Evolutionary conservation across 345 rosid species (phyloP).

Genomic region (Bruguiera parviflora): DNA sequence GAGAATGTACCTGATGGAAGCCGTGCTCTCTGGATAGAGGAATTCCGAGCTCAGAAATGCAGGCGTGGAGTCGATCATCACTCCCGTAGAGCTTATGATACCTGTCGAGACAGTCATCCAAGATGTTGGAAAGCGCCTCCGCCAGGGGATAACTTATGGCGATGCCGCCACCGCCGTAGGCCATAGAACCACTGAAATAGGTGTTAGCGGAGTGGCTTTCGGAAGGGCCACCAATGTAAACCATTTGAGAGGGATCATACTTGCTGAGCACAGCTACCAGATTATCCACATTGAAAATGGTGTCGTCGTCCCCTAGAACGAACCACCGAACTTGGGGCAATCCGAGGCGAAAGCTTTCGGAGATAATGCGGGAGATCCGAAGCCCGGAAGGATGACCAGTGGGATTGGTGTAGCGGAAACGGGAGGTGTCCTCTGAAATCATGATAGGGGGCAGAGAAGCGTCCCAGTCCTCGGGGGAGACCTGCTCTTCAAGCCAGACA

Average conservation of each 20-base stretch:
- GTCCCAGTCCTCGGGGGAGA: slow-evolving; percentile 39
- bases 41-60: slow-evolving; percentile 87
- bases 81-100: slow-evolving; percentile 84
- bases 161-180: slow-evolving; percentile 93
- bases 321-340: slow-evolving; percentile 74
- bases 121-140: slow-evolving; percentile 57
- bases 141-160: slow-evolving; percentile 86
- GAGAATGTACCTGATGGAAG: slow-evolving; percentile 70
- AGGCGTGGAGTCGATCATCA: slow-evolving; percentile 91
- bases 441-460: slow-evolving; percentile 64
- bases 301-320: slow-evolving; percentile 86
- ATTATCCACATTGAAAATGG: slow-evolving; percentile 71
- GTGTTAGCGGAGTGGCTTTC: slow-evolving; percentile 92
- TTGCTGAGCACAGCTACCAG: slow-evolving; percentile 62
- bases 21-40: slow-evolving; percentile 81
- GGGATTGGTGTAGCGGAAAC: slow-evolving; percentile 85
- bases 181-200: slow-evolving; percentile 86
- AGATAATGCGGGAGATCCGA: slow-evolving; percentile 73
- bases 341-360: slow-evolving; percentile 65
- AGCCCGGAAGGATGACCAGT: slow-evolving; percentile 93
- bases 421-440: slow-evolving; percentile 80
- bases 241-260: slow-evolving; percentile 73
- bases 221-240: slow-evolving; percentile 72
- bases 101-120: slow-evolving; percentile 70
- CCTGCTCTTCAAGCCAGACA: slow-evolving; percentile 78